Base-by-base conservation (phyloP, 768 basidiomycete genomes). In the Suillus alpinus region DNA sequence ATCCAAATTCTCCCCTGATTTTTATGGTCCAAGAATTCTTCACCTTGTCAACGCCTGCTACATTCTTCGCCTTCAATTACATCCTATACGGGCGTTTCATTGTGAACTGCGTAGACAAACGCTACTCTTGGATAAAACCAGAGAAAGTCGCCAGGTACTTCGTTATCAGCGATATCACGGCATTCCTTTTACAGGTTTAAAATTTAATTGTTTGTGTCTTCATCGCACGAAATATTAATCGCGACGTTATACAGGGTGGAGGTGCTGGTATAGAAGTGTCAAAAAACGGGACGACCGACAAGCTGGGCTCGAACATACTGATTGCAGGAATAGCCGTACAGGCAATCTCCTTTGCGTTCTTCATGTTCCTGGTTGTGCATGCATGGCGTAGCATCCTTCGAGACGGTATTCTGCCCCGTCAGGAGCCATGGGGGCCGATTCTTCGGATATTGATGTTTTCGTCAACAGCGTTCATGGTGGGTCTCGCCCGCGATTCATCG, bases 21-120 rank as follows among this genome's bases (percentile, higher is more conserved):
- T 65, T 63, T 56, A 63, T 73, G 23, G 61, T 55, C 49, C 64
- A 66, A 34, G 3, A 40, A 13, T 16, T 76, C 14, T 61, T 72
- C 12, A 66, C 69, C 39, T 57, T 75, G 16, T 57, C 65, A 20
- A 56, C 70, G 4, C 75, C 74, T 1, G 64, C 71, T 3, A 56
- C 66, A 2, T 75, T 68, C 47, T 61, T 76, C 20, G 74, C 75
- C 16, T 76, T 72, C 46, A 68, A 75, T 56, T 75, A 73, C 50
- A 71, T 76, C 26, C 53, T 73, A 12, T 75, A 72, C 26, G 73
- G 75, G 3, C 63, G 65, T 23, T 66, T 76, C 18, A 44, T 71
- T 0, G 44, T 64, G 46, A 51, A 46, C 13, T 71, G 65, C 8
- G 59, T 67, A 14, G 59, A 65, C 0, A 65, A 58, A 47, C 61